Conservation (phyloP, 495 filamentous ascomycete species). For the Tetracladium setigerum region DNA sequence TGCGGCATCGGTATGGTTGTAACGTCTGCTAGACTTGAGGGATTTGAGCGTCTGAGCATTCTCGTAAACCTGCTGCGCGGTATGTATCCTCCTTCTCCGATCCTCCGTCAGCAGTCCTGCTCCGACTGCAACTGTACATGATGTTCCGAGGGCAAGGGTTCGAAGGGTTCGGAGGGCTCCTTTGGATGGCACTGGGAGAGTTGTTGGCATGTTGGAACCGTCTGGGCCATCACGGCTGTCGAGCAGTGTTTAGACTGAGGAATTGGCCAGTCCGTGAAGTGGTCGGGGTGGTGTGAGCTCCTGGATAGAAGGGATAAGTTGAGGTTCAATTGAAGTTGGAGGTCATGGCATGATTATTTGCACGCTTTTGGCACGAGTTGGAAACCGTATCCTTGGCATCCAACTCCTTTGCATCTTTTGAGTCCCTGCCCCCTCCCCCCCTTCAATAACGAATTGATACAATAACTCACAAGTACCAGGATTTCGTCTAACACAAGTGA, state of each 20-base stretch:
- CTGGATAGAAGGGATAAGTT: conserved; percentile 7
- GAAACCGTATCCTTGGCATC: not conserved
- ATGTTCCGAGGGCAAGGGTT: conserved; percentile 39
- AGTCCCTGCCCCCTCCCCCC: too few species aligned
- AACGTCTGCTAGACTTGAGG: conserved; percentile 28
- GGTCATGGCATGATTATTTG: not conserved
- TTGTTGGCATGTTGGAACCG: conserved; percentile 13
- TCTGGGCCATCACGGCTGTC: conserved; percentile 2
- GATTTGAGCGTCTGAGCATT: conserved; percentile 40
- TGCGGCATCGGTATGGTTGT: conserved; percentile 25
- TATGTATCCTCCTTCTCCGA: conserved; percentile 41
- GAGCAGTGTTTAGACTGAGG: not conserved
- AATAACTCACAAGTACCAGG: conserved; percentile 6
- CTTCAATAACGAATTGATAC: too few species aligned
- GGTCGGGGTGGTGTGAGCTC: conserved; percentile 1
- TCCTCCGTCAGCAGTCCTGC: conserved; percentile 39
- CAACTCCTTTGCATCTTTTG: not conserved
- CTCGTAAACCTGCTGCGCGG: conserved; percentile 32
- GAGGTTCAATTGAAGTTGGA: not conserved
- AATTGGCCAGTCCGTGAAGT: conserved; percentile 20
- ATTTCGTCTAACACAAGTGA: conserved; percentile 18
- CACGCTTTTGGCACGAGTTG: not conserved
- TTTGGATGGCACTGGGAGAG: conserved; percentile 44
- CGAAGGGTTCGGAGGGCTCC: conserved; percentile 44
- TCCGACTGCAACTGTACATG: conserved; percentile 40